Evolutionary conservation across 177 flowering plant species (phyloP), one percentile per base, ranked within the genome.

Genomic region (Vitis hybrid): DNA sequence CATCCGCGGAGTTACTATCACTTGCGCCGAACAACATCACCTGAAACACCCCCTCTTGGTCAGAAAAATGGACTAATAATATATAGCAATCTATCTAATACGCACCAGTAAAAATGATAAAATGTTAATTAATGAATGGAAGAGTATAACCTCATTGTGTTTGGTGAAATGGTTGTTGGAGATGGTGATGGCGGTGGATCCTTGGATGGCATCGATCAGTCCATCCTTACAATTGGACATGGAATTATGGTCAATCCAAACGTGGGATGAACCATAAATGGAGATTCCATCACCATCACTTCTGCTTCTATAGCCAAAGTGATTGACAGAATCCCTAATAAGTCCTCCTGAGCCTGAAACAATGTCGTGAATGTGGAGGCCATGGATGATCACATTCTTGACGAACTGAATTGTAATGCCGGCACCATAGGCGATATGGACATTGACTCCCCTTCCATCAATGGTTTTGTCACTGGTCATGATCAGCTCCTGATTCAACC

Each of bases 401-500:
- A 79, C 75, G 16, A 5, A 72, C n/a, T 81, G 82, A 26, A 81
- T 51, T 3, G 76, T 81, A n/a, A 81, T 68, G 19, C 85, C 77
- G 8, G 81, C 79, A 1, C 83, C 81, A 13, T 57, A 2, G 3
- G 75, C 70, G 16, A 80, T 78, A 16, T 64, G 59, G n/a, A 80
- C 79, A n/a, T 33, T 59, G 5, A 26, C 55, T 3, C 83, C 81
- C 10, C 91, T 61, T 0, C 76, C 98, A 51, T 93, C 98, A n/a
- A 93, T 86, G 70, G 98, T 93, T 85, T 92, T 93, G 83, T 87
- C 19, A 51, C 87, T 68, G 3, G 81, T 74, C 68, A 92, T 55
- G 0, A 93, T 74, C 3, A 92, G 87, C 78, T 90, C 97, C 64
- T 88, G 78, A 29, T 55, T 65, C 13, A 92, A 77, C 66, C 74